These are phyloP conservation scores for Microdochium nivale DNA, from an alignment of 2,329 filamentous ascomycete species.

Conservation along the genomic window DNA sequence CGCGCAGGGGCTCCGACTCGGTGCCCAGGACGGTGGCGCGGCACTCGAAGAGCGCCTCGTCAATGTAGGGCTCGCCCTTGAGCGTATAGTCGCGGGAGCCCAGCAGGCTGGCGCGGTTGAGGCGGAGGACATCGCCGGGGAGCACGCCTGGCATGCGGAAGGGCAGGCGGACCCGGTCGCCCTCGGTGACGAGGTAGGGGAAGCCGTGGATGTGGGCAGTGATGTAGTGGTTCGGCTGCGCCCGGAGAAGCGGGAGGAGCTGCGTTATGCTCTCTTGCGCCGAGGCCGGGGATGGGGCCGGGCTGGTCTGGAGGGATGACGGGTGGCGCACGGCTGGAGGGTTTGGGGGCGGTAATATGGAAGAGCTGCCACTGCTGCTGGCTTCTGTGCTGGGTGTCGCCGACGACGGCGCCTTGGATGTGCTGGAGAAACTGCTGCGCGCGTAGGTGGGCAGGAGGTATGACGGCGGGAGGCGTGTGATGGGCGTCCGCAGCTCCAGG, in stretches of 20 bases:
- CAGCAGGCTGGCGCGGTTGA: constrained; percentile 76
- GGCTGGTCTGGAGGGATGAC: constrained; percentile 12
- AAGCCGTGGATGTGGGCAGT: constrained; percentile 71
- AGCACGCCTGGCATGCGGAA: constrained; percentile 69
- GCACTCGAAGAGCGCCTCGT: constrained; percentile 78
- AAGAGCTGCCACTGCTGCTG: background rate
- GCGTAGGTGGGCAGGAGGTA: constrained; percentile 44
- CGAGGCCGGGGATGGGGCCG: constrained; percentile 35
- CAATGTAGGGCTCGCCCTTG: constrained; percentile 72
- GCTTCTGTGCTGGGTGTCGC: constrained; percentile 1
- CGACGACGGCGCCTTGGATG: constrained; percentile 20
- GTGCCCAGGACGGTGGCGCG: constrained; percentile 76
- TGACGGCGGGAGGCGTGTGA: constrained; percentile 35
- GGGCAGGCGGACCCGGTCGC: constrained; percentile 68
- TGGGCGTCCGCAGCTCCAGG: constrained; percentile 46
- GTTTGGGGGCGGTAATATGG: constrained; percentile 6
- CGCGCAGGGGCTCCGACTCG: constrained; percentile 70
- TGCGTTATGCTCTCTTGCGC: constrained; percentile 38
- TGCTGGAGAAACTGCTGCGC: constrained; percentile 11
- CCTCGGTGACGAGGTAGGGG: constrained; percentile 70
- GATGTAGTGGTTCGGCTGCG: constrained; percentile 70
- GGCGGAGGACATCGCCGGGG: constrained; percentile 76
- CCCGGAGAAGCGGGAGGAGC: constrained; percentile 62
- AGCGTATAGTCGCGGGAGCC: constrained; percentile 88
- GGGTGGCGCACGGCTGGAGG: constrained; percentile 1